Base-by-base conservation (phyloP, 805 yeast species). In the Candida sphagnicola region DNA sequence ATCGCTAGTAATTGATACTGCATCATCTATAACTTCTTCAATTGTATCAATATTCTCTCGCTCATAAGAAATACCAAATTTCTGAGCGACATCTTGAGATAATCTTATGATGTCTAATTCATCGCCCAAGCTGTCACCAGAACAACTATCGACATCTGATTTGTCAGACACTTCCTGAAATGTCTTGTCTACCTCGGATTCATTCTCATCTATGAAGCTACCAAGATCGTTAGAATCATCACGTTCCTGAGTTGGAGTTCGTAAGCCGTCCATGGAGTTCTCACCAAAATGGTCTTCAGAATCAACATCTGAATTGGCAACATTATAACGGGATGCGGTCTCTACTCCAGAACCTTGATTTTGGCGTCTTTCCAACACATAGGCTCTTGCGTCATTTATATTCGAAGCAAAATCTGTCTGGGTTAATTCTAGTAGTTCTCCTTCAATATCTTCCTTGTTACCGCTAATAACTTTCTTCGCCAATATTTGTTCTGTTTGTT, bases 271-370 rank as follows among this genome's bases (percentile, higher is more conserved):
- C 65, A 61, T 60, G 12, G 49, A 44, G 2, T 40, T 37, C 12
- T 54, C 61, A 2, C 70, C 70, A 44, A 64, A 59, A 26, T 61
- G 53, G 40, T 64, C 70, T 40, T 63, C 70, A 6, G 29, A 26
- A 26, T 26, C 29, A 3, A 33, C 50, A 5, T 51, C 43, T 2
- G 40, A 44, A 29, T 5, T 14, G 14, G 17, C 34, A 29, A 30
- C 26, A 13, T 12, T 37, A 28, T 25, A 18, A 26, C 26, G 19
- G 15, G 30, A 6, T 18, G 15, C 19, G 14, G 15, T 21, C 29
- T 18, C 24, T 14, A 31, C 24, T 38, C 14, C 12, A n/a, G 14
- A 17, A 21, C 12, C 18, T 4, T 17, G 5, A 13, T 18, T 21
- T n/a, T 23, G 19, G 11, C 35, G 35, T 8, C 17, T 21, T 4